Conservation (phyloP, 1,284 basidiomycete species). For the Gomphus bonarii region DNA sequence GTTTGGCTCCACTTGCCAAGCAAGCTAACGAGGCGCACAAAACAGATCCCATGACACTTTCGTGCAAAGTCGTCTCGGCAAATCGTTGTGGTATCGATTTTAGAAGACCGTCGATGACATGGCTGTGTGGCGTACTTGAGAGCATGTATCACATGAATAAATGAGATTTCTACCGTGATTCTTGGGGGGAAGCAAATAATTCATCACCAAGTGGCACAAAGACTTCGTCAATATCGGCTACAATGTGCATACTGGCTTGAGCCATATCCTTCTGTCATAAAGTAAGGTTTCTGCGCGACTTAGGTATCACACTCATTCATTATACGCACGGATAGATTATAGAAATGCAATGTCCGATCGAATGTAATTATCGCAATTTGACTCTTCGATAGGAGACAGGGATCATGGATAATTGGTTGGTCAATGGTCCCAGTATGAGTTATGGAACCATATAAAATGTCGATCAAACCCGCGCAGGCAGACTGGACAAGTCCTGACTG, state of each 20-base stretch:
- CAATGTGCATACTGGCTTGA: constrained; percentile 69
- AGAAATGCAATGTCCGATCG: constrained; percentile 81
- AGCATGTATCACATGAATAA: neutral
- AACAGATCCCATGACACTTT: constrained; percentile 74
- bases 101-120: constrained; percentile 54
- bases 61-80: constrained; percentile 34
- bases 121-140: constrained; percentile 25
- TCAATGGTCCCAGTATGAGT: constrained; percentile 27
- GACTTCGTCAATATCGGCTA: constrained; percentile 85
- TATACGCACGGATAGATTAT: constrained; percentile 72
- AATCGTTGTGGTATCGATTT: constrained; percentile 60
- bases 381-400: constrained; percentile 44
- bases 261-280: constrained; percentile 40
- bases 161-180: constrained; percentile 44
- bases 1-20: constrained; percentile 40
- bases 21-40: constrained; percentile 66
- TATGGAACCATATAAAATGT: constrained; percentile 58
- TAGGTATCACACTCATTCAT: neutral
- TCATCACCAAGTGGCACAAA: constrained; percentile 72
- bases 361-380: constrained; percentile 79
- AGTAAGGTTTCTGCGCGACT: constrained; percentile 11
- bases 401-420: constrained; percentile 19
- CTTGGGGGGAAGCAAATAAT: constrained; percentile 71
- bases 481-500: constrained; percentile 66
- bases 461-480: constrained; percentile 57